These are phyloP conservation scores for Erysiphe neolycopersici DNA, from an alignment of 2,329 filamentous ascomycete species.

Conservation along the genomic window DNA sequence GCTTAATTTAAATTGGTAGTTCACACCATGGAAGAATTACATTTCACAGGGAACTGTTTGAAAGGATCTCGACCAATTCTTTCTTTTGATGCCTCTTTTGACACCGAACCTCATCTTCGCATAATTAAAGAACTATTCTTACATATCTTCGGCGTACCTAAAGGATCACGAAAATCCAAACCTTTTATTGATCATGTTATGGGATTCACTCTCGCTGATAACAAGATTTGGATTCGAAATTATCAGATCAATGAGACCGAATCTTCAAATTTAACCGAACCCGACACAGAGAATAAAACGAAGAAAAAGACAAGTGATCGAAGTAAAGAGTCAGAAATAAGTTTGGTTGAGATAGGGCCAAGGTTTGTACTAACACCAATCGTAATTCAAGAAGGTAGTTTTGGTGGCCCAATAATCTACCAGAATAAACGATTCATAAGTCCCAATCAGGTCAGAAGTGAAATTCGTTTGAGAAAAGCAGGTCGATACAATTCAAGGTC, in stretches of 20 bases:
- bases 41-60: slow-evolving; percentile 89
- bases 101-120: slow-evolving; percentile 50
- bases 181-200: slow-evolving; percentile 93
- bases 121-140: slow-evolving; percentile 75
- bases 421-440: slow-evolving; percentile 95
- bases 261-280: slow-evolving; percentile 19
- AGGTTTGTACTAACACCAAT: slow-evolving; percentile 84
- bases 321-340: slow-evolving; percentile 45
- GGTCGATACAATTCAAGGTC: slow-evolving; percentile 49
- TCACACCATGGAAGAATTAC: slow-evolving; percentile 89
- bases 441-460: slow-evolving; percentile 76
- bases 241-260: slow-evolving; percentile 83
- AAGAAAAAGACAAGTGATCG: slow-evolving; percentile 20
- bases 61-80: slow-evolving; percentile 80
- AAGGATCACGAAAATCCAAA: slow-evolving; percentile 68
- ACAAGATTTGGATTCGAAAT: slow-evolving; percentile 86
- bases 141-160: slow-evolving; percentile 78
- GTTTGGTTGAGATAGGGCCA: slow-evolving; percentile 76
- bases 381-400: slow-evolving; percentile 80
- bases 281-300: slow-evolving; percentile 19
- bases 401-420: slow-evolving; percentile 90
- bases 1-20: slow-evolving; percentile 22
- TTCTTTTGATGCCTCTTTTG: slow-evolving; percentile 74
- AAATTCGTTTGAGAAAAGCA: slow-evolving; percentile 51
- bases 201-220: slow-evolving; percentile 70